Conservation (phyloP, 768 basidiomycete genomes). For the Psilocybe cyanescens region DNA sequence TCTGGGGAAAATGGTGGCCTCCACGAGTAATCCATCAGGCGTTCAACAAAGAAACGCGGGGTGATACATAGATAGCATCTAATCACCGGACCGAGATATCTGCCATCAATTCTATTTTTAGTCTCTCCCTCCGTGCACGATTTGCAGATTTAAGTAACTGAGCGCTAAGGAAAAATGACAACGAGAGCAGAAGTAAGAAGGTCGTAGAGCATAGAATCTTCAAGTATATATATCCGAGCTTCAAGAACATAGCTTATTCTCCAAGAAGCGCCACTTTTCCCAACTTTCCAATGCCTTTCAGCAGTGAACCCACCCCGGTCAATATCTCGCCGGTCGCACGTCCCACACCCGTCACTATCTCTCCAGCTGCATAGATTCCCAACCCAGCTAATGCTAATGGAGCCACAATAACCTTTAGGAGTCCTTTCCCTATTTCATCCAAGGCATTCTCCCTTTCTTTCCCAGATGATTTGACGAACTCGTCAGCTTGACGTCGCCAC, state of each 20-base stretch:
- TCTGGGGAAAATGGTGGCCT: not conserved
- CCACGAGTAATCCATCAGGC: not conserved
- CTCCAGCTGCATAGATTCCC: conserved; percentile 7
- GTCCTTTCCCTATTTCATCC: conserved; percentile 1
- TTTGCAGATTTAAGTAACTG: not conserved
- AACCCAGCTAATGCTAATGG: conserved; percentile 7
- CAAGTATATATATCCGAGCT: not conserved
- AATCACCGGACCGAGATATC: not conserved
- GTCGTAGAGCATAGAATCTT: not conserved
- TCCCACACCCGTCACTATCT: conserved; percentile 1
- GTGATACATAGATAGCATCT: not conserved
- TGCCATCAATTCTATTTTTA: conserved; percentile 2
- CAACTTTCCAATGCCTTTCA: conserved; percentile 12
- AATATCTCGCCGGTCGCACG: not conserved
- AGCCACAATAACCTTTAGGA: not conserved
- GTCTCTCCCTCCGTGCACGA: not conserved
- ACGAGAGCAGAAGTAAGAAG: not conserved
- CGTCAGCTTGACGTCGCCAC: not conserved
- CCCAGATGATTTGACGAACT: not conserved
- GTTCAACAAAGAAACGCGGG: not conserved
- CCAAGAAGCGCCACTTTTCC: not conserved
- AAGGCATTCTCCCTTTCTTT: conserved; percentile 1
- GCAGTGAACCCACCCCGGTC: not conserved
- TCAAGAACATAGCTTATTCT: not conserved
- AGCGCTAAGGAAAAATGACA: not conserved